Evolutionary conservation across 2,329 filamentous ascomycete species (phyloP).

Genomic region (Pseudocercospora macadamiae): DNA sequence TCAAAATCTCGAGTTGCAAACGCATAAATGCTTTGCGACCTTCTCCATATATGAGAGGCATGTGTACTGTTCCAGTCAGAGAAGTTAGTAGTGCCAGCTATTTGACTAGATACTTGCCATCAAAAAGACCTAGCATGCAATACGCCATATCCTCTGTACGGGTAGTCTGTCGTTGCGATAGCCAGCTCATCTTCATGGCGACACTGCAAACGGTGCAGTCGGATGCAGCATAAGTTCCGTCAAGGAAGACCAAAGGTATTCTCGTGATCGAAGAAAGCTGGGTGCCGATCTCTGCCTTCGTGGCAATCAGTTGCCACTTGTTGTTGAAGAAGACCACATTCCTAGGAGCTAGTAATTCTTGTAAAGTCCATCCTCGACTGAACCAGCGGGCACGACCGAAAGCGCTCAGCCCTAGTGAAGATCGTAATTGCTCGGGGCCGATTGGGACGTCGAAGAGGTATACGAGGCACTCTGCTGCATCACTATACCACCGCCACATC

Average conservation of each 20-base stretch:
- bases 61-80: constrained; percentile 24
- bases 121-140: constrained; percentile 25
- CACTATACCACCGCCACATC: constrained; percentile 25
- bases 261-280: constrained; percentile 4
- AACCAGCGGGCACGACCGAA: constrained; percentile 4
- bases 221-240: background rate
- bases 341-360: constrained; percentile 7
- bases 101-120: background rate
- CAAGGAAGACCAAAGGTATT: constrained; percentile 5
- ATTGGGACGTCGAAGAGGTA: constrained; percentile 15
- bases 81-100: background rate
- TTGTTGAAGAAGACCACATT: constrained; percentile 5
- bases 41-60: constrained; percentile 32
- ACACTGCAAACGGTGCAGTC: constrained; percentile 9
- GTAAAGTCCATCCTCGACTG: constrained; percentile 9
- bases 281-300: background rate
- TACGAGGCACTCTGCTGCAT: constrained; percentile 22
- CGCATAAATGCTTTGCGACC: constrained; percentile 25
- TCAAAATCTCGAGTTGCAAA: constrained; percentile 32
- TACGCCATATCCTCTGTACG: constrained; percentile 27
- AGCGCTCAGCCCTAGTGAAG: background rate
- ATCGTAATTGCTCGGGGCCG: background rate
- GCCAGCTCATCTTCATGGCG: constrained; percentile 28
- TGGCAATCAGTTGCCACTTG: background rate
- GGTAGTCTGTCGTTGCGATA: constrained; percentile 22